Evolutionary conservation across 2,329 filamentous ascomycete genomes (phyloP), one percentile per base, ranked within the genome.

Genomic region (Fusarium sp.): DNA sequence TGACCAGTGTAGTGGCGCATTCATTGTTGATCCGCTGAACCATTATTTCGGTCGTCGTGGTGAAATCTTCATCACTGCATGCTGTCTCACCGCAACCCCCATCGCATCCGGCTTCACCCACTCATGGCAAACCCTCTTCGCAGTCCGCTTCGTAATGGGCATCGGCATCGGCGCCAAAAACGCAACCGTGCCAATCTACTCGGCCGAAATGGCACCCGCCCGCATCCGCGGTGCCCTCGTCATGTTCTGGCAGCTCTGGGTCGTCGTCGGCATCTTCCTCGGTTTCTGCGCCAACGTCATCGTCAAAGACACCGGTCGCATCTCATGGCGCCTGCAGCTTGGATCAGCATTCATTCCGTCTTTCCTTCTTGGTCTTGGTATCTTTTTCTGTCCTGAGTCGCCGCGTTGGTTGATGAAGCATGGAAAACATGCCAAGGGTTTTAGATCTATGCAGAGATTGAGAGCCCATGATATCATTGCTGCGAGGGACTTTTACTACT

Each of bases 211-310:
- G 65, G 87, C 89, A 0, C 91, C 92, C 0, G 88, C 91, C 2
- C 77, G 84, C 2, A 89, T 93, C 54, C 87, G 91, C 71, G 91
- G 92, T 69, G 92, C 90, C 14, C 83, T 95, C 6, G 92, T 94
- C 71, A 95, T 95, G 92, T 91, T 90, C 71, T 95, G 92, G 92
- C 86, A 81, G 67, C 74, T 81, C 12, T 81, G 79, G 76, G 78
- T 80, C 49, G 77, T 73, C 11, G 20, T 68, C n/a, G 89, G 77
- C 14, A 75, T 76, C 59, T 77, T 77, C 71, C 73, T 85, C 7
- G 88, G 88, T 14, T 87, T 85, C 74, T 83, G 81, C 44, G 86
- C 83, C 61, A 86, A 87, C 84, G 75, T 85, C 85, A 73, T 87
- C 81, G 66, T 88, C 85, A 72, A 86, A 66, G 82, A 89, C 50